These are phyloP conservation scores for Candida insectalens DNA, from an alignment of 805 yeast genomes.

Conservation along the genomic window DNA sequence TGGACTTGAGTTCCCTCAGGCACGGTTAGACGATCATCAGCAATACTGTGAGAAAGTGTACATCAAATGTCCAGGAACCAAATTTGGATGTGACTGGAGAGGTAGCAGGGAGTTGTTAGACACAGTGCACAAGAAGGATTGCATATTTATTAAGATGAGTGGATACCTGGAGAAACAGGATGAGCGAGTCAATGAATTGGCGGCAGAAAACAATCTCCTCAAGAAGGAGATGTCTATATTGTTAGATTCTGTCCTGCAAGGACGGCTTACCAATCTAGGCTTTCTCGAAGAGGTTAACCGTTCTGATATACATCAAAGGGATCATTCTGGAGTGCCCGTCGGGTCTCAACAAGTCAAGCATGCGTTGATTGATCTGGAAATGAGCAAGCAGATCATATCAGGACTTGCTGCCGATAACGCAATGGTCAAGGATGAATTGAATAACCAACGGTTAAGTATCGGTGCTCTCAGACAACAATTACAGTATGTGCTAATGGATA, in stretches of 20 bases:
- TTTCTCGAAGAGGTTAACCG: slow-evolving; percentile 35
- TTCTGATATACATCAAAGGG: neutral
- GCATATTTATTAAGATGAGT: slow-evolving; percentile 19
- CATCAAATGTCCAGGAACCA: slow-evolving; percentile 35
- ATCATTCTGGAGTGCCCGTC: slow-evolving; percentile 22
- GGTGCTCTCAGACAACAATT: slow-evolving; percentile 40
- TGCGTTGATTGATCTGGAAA: slow-evolving; percentile 15
- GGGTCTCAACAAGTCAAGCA: slow-evolving; percentile 28
- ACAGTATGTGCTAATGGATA: slow-evolving; percentile 35
- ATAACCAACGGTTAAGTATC: slow-evolving; percentile 32
- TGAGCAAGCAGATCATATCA: slow-evolving; percentile 15
- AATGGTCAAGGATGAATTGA: slow-evolving; percentile 37
- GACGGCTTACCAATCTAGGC: slow-evolving; percentile 41
- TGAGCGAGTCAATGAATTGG: slow-evolving; percentile 19
- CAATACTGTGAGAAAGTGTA: slow-evolving; percentile 31
- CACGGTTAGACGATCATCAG: slow-evolving; percentile 29
- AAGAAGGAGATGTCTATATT: slow-evolving; percentile 36
- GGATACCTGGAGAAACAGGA: slow-evolving; percentile 19
- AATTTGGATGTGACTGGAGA: slow-evolving; percentile 42
- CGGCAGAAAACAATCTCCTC: slow-evolving; percentile 28
- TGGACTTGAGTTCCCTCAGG: slow-evolving; percentile 31
- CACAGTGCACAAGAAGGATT: slow-evolving; percentile 19
- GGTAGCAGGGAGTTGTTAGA: slow-evolving; percentile 23
- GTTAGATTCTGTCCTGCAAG: slow-evolving; percentile 37
- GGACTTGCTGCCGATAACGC: slow-evolving; percentile 16